A percentile compares a stretch with the other conserved stretches of the same genome.
Conservation (phyloP, 768 basidiomycete genomes). For the Russula emetica region DNA sequence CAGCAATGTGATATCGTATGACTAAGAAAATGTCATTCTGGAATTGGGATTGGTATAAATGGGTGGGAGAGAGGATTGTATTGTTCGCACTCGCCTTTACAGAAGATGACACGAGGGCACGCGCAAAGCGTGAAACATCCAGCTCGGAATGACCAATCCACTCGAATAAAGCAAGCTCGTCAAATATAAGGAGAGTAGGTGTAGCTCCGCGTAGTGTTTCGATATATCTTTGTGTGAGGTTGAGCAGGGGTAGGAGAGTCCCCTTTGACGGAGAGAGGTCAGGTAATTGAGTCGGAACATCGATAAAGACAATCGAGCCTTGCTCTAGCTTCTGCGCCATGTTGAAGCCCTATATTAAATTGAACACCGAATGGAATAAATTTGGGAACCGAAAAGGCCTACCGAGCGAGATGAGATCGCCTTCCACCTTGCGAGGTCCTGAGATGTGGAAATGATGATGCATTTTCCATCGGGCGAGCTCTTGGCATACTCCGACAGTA, state of each 20-base stretch:
- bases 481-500: constrained; percentile 52
- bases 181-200: constrained; percentile 54
- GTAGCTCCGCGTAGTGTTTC: constrained; percentile 18
- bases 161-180: constrained; percentile 62
- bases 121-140: constrained; percentile 53
- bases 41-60: not conserved
- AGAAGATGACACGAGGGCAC: constrained; percentile 57
- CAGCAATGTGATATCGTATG: constrained; percentile 57
- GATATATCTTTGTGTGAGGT: constrained; percentile 16
- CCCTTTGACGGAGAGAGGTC: constrained; percentile 22
- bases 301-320: constrained; percentile 48
- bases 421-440: constrained; percentile 57
- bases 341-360: constrained; percentile 19
- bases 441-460: constrained; percentile 56
- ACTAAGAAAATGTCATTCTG: constrained; percentile 54
- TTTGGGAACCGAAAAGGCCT: constrained; percentile 29
- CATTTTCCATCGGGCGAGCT: constrained; percentile 34
- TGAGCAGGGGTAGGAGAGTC: constrained; percentile 28
- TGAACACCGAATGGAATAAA: not conserved
- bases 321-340: constrained; percentile 21
- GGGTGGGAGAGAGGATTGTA: not conserved
- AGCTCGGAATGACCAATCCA: constrained; percentile 60
- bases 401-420: constrained; percentile 61
- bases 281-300: constrained; percentile 42
- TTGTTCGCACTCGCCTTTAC: constrained; percentile 41